These are phyloP conservation scores for Colletotrichum cordylinicola DNA, from an alignment of 2,329 filamentous ascomycete species.

Conservation along the genomic window DNA sequence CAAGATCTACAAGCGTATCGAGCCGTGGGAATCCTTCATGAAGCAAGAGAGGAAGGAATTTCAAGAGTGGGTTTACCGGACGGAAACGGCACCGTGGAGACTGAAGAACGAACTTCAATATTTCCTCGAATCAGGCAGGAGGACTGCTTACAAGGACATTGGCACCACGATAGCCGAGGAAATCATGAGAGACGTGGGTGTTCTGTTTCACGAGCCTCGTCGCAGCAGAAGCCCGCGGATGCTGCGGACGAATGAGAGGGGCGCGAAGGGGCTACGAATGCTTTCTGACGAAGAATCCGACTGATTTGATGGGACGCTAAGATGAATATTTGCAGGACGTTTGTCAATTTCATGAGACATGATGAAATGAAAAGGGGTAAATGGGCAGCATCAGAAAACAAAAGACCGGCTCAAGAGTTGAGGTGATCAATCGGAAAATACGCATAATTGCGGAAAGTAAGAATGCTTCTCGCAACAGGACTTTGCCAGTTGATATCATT, in stretches of 20 bases:
- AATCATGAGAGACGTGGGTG: slow-evolving; percentile 13
- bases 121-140: slow-evolving; percentile 17
- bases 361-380: background rate
- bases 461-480: background rate
- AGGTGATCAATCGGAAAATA: background rate
- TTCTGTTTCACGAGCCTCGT: slow-evolving; percentile 6
- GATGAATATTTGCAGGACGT: background rate
- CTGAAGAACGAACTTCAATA: slow-evolving; percentile 23
- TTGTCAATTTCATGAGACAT: background rate
- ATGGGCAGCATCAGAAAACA: background rate
- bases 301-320: background rate
- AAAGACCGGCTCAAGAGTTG: background rate
- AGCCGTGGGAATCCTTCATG: slow-evolving; percentile 20
- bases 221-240: background rate
- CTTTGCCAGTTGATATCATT: background rate
- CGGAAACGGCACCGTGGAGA: slow-evolving; percentile 17
- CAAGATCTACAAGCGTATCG: slow-evolving; percentile 11
- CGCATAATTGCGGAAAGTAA: background rate
- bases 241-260: background rate
- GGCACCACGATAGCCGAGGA: slow-evolving; percentile 18
- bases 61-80: slow-evolving; percentile 17
- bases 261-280: background rate
- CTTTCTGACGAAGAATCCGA: background rate
- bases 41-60: background rate
- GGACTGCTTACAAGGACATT: slow-evolving; percentile 22